These are phyloP conservation scores for Nakataea oryzae DNA, from an alignment of 2,329 filamentous ascomycete species.

Conservation along the genomic window DNA sequence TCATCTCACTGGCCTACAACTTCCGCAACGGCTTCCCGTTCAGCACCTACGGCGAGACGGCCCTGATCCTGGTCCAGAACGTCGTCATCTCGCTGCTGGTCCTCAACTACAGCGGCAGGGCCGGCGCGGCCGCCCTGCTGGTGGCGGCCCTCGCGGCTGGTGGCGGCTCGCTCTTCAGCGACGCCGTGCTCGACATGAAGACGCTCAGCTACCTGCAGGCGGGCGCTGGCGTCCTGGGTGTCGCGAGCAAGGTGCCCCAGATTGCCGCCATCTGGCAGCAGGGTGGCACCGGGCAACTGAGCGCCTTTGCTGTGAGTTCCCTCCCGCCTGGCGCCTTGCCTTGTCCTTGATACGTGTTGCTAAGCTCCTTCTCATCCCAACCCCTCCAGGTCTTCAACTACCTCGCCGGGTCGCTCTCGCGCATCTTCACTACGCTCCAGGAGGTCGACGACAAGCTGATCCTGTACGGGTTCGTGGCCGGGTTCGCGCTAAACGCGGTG, in stretches of 20 bases:
- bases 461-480: slow-evolving; percentile 86
- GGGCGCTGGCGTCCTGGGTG: slow-evolving; percentile 69
- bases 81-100: slow-evolving; percentile 81
- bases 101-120: slow-evolving; percentile 66
- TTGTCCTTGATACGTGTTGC: background rate
- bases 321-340: background rate
- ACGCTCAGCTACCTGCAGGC: slow-evolving; percentile 70
- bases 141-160: slow-evolving; percentile 64
- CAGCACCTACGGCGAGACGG: slow-evolving; percentile 93
- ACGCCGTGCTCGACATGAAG: slow-evolving; percentile 53
- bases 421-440: slow-evolving; percentile 95
- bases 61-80: slow-evolving; percentile 85
- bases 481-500: slow-evolving; percentile 80
- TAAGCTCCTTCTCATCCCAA: background rate
- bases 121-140: slow-evolving; percentile 61
- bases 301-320: slow-evolving; percentile 69
- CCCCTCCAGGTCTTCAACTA: slow-evolving; percentile 88
- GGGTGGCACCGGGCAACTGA: slow-evolving; percentile 88
- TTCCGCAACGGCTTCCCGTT: slow-evolving; percentile 86
- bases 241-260: slow-evolving; percentile 90
- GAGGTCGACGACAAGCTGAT: slow-evolving; percentile 97
- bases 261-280: slow-evolving; percentile 77
- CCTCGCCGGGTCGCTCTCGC: slow-evolving; percentile 79
- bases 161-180: slow-evolving; percentile 59
- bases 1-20: slow-evolving; percentile 90